A percentile compares a stretch with the other conserved stretches of the same genome.
Evolutionary conservation across 495 filamentous ascomycete genomes (phyloP).

Genomic region (Choiromyces venosus): DNA sequence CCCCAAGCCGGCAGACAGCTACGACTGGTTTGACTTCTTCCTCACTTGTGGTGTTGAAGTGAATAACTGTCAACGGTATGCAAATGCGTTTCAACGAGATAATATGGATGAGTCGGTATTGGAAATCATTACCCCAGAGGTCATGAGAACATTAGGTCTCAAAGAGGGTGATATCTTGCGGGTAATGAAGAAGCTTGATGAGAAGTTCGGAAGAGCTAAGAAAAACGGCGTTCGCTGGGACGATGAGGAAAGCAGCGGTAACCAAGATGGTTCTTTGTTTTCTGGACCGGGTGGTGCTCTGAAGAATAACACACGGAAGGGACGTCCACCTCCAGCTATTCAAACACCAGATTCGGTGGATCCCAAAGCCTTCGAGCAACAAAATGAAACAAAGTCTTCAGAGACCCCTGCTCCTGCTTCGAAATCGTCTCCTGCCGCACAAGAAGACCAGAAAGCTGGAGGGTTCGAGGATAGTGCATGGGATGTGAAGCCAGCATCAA

Average conservation of each 20-base stretch:
- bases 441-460: constrained; percentile 50
- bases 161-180: constrained; percentile 96
- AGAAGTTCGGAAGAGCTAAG: constrained; percentile 63
- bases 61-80: constrained; percentile 88
- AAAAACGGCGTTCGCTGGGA: constrained; percentile 54
- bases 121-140: constrained; percentile 74
- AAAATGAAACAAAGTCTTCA: constrained; percentile 39
- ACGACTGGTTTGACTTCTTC: constrained; percentile 99
- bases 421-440: constrained; percentile 45
- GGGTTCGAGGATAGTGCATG: constrained; percentile 98
- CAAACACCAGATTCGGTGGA: constrained; percentile 82
- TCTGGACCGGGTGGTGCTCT: constrained; percentile 82
- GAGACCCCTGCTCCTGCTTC: constrained; percentile 42
- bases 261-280: constrained; percentile 65
- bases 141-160: constrained; percentile 77
- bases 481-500: constrained; percentile 85
- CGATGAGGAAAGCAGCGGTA: constrained; percentile 45
- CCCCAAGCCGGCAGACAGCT: constrained; percentile 58
- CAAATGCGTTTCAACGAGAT: constrained; percentile 77
- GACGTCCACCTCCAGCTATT: constrained; percentile 74
- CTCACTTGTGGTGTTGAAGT: constrained; percentile 82
- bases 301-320: constrained; percentile 92
- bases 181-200: constrained; percentile 83
- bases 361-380: constrained; percentile 73
- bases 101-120: constrained; percentile 92